A percentile compares a stretch with the other conserved stretches of the same genome.
Evolutionary conservation across 192 early-diverging fungal genomes (phyloP).

Genomic region (Cetraspora pellucida): DNA sequence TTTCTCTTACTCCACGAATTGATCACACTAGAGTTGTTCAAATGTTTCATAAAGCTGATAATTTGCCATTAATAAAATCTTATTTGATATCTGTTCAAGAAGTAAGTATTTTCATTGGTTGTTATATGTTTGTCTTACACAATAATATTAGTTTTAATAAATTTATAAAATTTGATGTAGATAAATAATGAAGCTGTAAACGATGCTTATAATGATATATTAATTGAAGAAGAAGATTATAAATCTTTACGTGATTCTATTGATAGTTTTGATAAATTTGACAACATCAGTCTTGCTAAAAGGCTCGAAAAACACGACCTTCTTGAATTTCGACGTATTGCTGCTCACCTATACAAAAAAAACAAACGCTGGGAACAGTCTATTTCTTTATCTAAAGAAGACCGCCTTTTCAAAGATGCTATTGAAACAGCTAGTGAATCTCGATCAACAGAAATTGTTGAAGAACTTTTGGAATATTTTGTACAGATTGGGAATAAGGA

Average conservation of each 20-base stretch:
- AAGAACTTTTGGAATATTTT: conserved; percentile 96
- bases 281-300: conserved; percentile 87
- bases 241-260: conserved; percentile 91
- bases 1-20: conserved; percentile 84
- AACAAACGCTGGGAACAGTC: conserved; percentile 97
- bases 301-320: conserved; percentile 95
- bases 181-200: conserved; percentile 96
- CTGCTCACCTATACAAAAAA: conserved; percentile 94
- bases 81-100: conserved; percentile 95
- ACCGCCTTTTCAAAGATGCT: conserved; percentile 96
- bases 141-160: not conserved
- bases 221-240: conserved; percentile 98
- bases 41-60: conserved; percentile 98
- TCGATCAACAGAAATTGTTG: conserved; percentile 82
- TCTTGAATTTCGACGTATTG: conserved; percentile 96
- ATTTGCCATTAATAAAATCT: conserved; percentile 94
- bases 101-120: conserved; percentile 36
- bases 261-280: conserved; percentile 94
- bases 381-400: conserved; percentile 93
- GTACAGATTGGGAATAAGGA: conserved; percentile 88
- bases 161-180: conserved; percentile 31
- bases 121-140: not conserved
- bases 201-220: conserved; percentile 91
- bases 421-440: conserved; percentile 98
- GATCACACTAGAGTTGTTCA: conserved; percentile 97